Base-by-base conservation (phyloP, 2,329 filamentous ascomycete species). In the Huntiella abstrusa region DNA sequence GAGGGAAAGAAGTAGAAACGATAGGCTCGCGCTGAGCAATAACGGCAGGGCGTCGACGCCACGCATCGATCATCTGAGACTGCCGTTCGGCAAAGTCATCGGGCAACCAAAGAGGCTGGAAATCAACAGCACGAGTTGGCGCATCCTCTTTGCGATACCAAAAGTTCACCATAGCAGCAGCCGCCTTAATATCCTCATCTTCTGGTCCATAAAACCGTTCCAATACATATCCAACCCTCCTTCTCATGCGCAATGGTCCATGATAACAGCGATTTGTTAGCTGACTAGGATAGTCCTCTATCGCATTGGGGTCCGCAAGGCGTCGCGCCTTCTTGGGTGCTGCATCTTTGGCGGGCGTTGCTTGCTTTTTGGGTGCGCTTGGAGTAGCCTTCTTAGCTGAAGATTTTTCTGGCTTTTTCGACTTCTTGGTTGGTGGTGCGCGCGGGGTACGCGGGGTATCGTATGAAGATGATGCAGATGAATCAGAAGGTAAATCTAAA, bases 101-200 rank as follows among this genome's bases (percentile, higher is more conserved):
- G 5, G 47, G 45, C 1, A 55, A 33, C 55, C 55, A 56, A 2
- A 52, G 52, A 19, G 51, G 52, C 10, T 44, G 41, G 13, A 51
- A 47, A 3, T 49, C 46, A 3, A 41, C 22, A 2, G 47, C 32
- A 17, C 50, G 47, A 11, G 36, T 40, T 2, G 48, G 51, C 5
- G 53, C 54, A 19, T 63, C 57, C 28, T 60, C 56, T 11, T 56
- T 57, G 4, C 57, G 54, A 13, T 59, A 56, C 54, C 59, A 61
- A 11, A 59, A 57, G 15, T 52, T 51, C 17, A 56, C 48, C 40
- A 56, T 37, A 39, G 44, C 48, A 1, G 46, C 51, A 8, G 54
- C 54, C 4, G 49, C 43, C n/a, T 48, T 47, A 10, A 53, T 52
- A 4, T 54, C 53, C 8, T 49, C 47, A 7, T 51, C 41, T 6